Conservation (phyloP, 2,329 filamentous ascomycete genomes). For the Diaporthe batatas region DNA sequence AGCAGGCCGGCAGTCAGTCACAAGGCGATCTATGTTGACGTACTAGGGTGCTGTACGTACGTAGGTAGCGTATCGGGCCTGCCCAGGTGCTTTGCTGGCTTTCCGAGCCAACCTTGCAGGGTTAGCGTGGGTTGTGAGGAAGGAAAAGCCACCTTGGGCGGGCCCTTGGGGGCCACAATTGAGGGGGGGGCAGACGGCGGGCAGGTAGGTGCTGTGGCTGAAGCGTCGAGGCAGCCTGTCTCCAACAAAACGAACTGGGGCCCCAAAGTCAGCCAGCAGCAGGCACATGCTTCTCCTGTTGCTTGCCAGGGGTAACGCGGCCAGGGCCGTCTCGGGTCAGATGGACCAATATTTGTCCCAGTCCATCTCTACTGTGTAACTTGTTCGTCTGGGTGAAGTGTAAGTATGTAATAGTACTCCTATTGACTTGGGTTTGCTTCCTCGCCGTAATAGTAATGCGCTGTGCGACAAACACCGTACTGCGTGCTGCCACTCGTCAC, state of each 20-base stretch:
- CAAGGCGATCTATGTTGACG: conserved; percentile 32
- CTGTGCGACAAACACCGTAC: not conserved
- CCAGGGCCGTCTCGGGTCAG: conserved; percentile 22
- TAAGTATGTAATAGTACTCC: not conserved
- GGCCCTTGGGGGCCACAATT: not conserved
- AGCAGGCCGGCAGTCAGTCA: conserved; percentile 34
- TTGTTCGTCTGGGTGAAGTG: not conserved
- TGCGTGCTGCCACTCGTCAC: not conserved
- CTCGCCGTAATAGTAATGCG: not conserved
- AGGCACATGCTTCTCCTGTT: conserved; percentile 13
- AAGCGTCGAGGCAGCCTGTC: not conserved
- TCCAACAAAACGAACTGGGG: not conserved
- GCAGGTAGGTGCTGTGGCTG: conserved; percentile 26
- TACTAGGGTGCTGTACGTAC: conserved; percentile 29
- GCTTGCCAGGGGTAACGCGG: conserved; percentile 9
- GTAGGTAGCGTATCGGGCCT: conserved; percentile 14
- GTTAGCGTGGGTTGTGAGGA: conserved; percentile 27
- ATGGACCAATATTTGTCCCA: conserved; percentile 6
- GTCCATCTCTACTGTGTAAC: conserved; percentile 2
- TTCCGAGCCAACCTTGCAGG: conserved; percentile 33
- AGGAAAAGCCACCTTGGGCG: conserved; percentile 14
- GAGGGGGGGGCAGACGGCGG: not conserved
- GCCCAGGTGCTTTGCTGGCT: conserved; percentile 33
- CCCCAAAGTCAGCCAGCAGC: not conserved
- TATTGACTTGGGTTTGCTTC: not conserved